Evolutionary conservation across 148 eudicot genomes (phyloP), one percentile per base, ranked within the genome.

Genomic region (Heliosperma pusillum): DNA sequence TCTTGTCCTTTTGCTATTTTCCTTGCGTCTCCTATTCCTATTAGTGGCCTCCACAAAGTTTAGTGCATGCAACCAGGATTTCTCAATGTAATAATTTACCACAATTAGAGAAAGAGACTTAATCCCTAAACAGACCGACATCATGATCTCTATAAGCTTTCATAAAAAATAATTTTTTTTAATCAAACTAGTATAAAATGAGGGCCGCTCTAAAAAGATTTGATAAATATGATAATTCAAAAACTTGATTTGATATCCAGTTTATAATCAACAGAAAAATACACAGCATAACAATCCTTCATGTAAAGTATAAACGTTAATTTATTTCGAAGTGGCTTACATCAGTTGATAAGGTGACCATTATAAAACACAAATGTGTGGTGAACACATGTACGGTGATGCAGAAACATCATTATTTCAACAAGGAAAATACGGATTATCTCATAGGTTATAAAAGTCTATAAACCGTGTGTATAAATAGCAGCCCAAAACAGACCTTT

Each of bases 371-470:
- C 71, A 29, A 2, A 62, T 33, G 80, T 59, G 85, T 81, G 85
- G 70, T 68, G 69, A 61, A 79, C 88, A 89, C 80, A 86, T 83
- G 94, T 80, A 84, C 79, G 90, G 88, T 82, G 79, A 74, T 52
- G 88, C 79, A 72, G 59, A 55, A 53, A 75, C 74, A 78, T 26
- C 62, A 85, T 70, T 47, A 52, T 77, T 74, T 76, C 66, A 82
- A 57, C 63, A 36, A n/a, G n/a, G n/a, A 66, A 71, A 75, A 72
- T 66, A 22, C 73, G 80, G 69, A 56, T 72, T 79, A 83, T 78
- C 78, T 58, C 82, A 74, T 50, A 62, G 82, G 79, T 80, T 77
- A 47, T 79, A 59, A 70, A 29, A 77, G 21, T 65, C 76, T 44
- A 77, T 68, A 56, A 56, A 30, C 68, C 59, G 69, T 64, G 69